Base-by-base conservation (phyloP, 1,284 basidiomycete species). In the Hypsizygus ulmarius region DNA sequence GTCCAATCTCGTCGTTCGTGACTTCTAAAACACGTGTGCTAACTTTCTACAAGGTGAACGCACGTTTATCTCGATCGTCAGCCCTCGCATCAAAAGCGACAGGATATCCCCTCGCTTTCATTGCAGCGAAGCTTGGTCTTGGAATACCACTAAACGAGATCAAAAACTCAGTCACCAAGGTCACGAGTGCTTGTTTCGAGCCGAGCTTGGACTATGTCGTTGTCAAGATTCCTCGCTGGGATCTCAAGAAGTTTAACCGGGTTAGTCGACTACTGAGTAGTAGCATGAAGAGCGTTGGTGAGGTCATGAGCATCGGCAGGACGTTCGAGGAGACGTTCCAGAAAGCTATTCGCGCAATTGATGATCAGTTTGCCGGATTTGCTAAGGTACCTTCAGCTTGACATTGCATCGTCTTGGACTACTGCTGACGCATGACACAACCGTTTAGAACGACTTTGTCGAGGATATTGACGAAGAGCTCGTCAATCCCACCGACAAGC, bases 321-420 rank as follows among this genome's bases (percentile, higher is more conserved):
- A 97, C 93, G 9, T 99, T 99, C 61, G 96, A 98, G 68, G 96
- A 99, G 75, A 95, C 93, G 0, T 89, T 98, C 53, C 96, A 99
- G 68, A 98, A 98, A 73, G 96, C 96, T 1, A 97, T 99, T 55
- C 79, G 96, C 33, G 87, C 93, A 12, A 97, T 99, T 62, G 96
- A 99, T 65, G 94, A 96, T 64, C 86, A 87, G 56, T 97, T 97
- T 69, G 72, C 82, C 60, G 96, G 96, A 3, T 99, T 99, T 69
- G 84, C 90, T 5, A 86, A 90, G 78, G 90, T 90, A 37, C 6
- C 71, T 33, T 12, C 39, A 9, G 35, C 33, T 21, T 34, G 32
- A 16, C 43, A 10, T 46, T 15, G 25, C 15, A 21, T 21, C 19
- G 39, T 40, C 29, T 35, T 8, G 38, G 45, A 41, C 29, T 29